Percentiles rank a stretch among this genome's conserved stretches.
Evolutionary conservation across 768 basidiomycete species (phyloP).

Genomic region (Russula sp.): DNA sequence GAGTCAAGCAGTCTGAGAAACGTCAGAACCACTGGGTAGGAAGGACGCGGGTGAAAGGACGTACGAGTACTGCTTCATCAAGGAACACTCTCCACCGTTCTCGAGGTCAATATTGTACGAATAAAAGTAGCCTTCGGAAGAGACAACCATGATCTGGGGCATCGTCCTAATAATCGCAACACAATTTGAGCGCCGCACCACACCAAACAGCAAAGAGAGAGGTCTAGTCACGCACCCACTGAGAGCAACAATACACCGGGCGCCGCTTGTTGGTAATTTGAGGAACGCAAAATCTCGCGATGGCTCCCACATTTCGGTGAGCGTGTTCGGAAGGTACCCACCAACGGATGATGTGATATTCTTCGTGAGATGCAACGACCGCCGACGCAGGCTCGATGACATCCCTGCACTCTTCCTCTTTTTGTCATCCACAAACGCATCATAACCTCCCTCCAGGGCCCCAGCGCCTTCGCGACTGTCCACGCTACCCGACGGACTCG

Average conservation of each 20-base stretch:
- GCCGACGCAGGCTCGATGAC: slow-evolving; percentile 56
- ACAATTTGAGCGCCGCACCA: neutral
- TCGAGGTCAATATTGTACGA: slow-evolving; percentile 94
- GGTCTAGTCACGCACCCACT: slow-evolving; percentile 51
- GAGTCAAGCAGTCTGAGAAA: slow-evolving; percentile 25
- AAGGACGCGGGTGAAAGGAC: slow-evolving; percentile 14
- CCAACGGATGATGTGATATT: slow-evolving; percentile 71
- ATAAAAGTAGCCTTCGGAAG: slow-evolving; percentile 93
- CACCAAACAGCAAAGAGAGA: neutral
- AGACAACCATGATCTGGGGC: slow-evolving; percentile 96
- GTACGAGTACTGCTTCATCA: slow-evolving; percentile 90
- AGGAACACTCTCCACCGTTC: slow-evolving; percentile 87
- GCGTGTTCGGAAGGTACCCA: slow-evolving; percentile 76
- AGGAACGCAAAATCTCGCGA: slow-evolving; percentile 89
- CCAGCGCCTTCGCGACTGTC: slow-evolving; percentile 56
- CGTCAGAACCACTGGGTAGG: neutral
- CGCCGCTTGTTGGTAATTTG: slow-evolving; percentile 69
- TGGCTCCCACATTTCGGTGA: slow-evolving; percentile 97
- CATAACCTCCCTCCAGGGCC: slow-evolving; percentile 70
- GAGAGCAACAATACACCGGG: slow-evolving; percentile 81
- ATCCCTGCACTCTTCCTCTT: slow-evolving; percentile 44
- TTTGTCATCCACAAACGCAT: slow-evolving; percentile 75
- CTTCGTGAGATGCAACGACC: slow-evolving; percentile 70
- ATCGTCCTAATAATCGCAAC: slow-evolving; percentile 51
- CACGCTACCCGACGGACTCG: slow-evolving; percentile 59